Evolutionary conservation across 192 early-diverging fungal genomes (phyloP).

Genomic region (Entomortierella parvispora): DNA sequence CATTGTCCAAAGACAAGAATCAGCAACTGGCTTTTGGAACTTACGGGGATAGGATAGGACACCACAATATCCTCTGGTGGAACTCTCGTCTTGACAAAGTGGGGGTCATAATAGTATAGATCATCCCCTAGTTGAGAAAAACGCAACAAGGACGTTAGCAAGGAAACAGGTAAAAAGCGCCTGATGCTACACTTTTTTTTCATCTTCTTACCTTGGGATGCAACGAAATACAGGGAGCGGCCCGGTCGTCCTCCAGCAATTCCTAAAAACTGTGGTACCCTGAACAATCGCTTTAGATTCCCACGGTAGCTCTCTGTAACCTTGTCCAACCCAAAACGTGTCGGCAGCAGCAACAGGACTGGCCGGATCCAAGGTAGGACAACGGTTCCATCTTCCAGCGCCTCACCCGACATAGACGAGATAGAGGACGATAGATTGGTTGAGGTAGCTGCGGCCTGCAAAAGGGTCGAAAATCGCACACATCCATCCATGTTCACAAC

Average conservation of each 20-base stretch:
- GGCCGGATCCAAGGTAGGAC: slow-evolving; percentile 35
- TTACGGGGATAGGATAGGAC: slow-evolving; percentile 23
- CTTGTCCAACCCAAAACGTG: slow-evolving; percentile 30
- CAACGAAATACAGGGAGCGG: slow-evolving; percentile 54
- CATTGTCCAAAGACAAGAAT: background rate
- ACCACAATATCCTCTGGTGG: slow-evolving; percentile 9
- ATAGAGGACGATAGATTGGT: background rate
- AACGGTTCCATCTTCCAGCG: background rate
- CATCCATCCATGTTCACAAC: slow-evolving; percentile 39
- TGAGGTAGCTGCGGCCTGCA: slow-evolving; percentile 11
- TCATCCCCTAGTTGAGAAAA: slow-evolving; percentile 36
- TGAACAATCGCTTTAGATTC: slow-evolving; percentile 44
- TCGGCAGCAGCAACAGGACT: slow-evolving; percentile 39
- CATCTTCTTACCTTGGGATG: slow-evolving; percentile 37
- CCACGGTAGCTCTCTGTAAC: slow-evolving; percentile 13
- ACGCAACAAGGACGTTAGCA: background rate
- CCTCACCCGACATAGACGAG: background rate
- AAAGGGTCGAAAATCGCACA: slow-evolving; percentile 16
- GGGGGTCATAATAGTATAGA: slow-evolving; percentile 50
- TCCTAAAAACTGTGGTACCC: slow-evolving; percentile 53
- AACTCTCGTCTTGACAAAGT: slow-evolving; percentile 47
- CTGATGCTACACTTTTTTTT: background rate
- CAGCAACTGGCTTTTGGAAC: background rate
- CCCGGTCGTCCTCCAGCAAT: slow-evolving; percentile 54
- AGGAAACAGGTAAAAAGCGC: background rate